Base-by-base conservation (phyloP, 371 early-diverging fungal genomes). In the Mucor lusitanicus region DNA sequence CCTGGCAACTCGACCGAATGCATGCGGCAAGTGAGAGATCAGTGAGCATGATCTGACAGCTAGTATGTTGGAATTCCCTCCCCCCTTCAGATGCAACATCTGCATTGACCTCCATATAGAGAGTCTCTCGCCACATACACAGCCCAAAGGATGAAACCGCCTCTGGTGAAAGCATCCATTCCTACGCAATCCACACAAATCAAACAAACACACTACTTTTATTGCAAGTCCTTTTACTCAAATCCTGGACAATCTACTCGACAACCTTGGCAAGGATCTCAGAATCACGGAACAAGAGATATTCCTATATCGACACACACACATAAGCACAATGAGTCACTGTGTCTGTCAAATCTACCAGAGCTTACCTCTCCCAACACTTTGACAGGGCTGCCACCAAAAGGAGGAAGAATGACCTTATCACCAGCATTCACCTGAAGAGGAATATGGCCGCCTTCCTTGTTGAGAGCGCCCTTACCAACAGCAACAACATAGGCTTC, bases 351-450 rank as follows among this genome's bases (percentile, higher is more conserved):
- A 54, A 28, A 54, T 13, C 15, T 12, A 35, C 12, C 1, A 12
- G 12, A 15, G 61, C 75, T 85, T 82, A 93, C 94, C 77, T 94
- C 92, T 35, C 81, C 85, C 56, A 88, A 87, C 55, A 97, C 75
- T 89, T 98, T 98, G 86, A 99, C 92, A 64, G 85, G 73, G 85
- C 80, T 90, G 50, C 99, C 99, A 76, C 98, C 98, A 75, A 89
- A 99, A 39, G 91, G 82, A 62, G 99, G 99, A 50, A 99, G 91
- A 39, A 99, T 86, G 37, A 99, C 95, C 71, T 91, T 91, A 83
- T 99, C 99, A 68, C 99, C 99, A 69, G 82, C 88, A 68, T 91
- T 85, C 65, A 98, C 89, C 65, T 90, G 86, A n/a, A 90, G 70
- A 56, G 97, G 90, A 64, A 93, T 84, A 69, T 88, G 78, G 72